These are phyloP conservation scores for Citeromyces siamensis DNA, from an alignment of 1,139 yeast species.

Conservation along the genomic window DNA sequence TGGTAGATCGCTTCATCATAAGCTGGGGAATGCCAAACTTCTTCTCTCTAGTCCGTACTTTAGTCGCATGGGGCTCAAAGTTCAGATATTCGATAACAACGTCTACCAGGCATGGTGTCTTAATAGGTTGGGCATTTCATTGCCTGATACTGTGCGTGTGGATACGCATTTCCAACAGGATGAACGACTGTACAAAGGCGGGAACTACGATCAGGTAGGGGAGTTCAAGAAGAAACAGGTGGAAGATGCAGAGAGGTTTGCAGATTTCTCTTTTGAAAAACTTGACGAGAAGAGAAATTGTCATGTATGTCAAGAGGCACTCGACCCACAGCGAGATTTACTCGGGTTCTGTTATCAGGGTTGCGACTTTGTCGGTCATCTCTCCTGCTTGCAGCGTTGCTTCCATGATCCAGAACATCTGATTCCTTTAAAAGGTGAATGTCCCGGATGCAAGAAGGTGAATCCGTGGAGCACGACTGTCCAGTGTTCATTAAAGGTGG, in stretches of 20 bases:
- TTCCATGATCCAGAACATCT: constrained; percentile 8
- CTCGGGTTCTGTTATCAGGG: constrained; percentile 25
- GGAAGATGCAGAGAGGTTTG: constrained; percentile 9
- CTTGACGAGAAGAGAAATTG: constrained; percentile 9
- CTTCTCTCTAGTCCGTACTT: constrained; percentile 31
- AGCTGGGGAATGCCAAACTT: constrained; percentile 37
- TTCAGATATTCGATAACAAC: constrained; percentile 14
- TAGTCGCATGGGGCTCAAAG: constrained; percentile 21
- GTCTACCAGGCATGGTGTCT: constrained; percentile 13
- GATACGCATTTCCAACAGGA: constrained; percentile 7
- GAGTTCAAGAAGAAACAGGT: constrained; percentile 9
- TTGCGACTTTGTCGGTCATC: constrained; percentile 27
- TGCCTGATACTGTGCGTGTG: constrained; percentile 12
- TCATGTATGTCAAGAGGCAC: constrained; percentile 11
- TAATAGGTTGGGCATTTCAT: constrained; percentile 11
- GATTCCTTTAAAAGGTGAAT: constrained; percentile 27
- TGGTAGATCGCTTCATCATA: constrained; percentile 31
- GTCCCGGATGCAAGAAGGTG: constrained; percentile 24
- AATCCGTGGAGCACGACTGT: constrained; percentile 23
- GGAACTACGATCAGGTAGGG: constrained; percentile 17
- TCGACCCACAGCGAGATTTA: constrained; percentile 16
- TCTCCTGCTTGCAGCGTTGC: constrained; percentile 12
- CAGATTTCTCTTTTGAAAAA: constrained; percentile 9
- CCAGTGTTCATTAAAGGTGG: neutral
- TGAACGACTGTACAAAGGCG: constrained; percentile 11